Conservation (phyloP, 202 grass and related monocot species). For the Setaria italica region DNA sequence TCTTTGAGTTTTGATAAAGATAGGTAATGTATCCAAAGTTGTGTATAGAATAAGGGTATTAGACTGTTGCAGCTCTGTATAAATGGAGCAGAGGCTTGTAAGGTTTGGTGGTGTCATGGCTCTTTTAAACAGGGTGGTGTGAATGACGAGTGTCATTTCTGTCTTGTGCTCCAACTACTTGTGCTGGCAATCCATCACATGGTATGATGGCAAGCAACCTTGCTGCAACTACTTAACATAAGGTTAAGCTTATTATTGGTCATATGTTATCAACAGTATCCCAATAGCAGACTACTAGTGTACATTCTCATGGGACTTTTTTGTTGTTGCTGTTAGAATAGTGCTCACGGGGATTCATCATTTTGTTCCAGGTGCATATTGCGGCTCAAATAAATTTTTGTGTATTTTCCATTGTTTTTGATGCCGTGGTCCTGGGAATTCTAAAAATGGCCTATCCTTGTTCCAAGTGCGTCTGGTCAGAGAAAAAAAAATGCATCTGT, state of each 20-base stretch:
- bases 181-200: not conserved
- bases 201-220: not conserved
- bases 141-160: not conserved
- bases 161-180: not conserved
- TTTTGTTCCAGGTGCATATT: no score
- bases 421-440: no score
- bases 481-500: not conserved
- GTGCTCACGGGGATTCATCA: no score
- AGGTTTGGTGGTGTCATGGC: not conserved
- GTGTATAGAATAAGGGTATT: not conserved
- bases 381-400: no score
- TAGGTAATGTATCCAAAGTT: not conserved
- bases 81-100: conserved; percentile 7
- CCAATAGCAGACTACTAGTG: no score
- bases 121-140: not conserved
- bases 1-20: not conserved
- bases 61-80: not conserved
- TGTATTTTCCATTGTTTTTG: no score
- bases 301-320: no score
- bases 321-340: no score
- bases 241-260: no score
- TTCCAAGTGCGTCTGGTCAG: no score
- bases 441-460: not conserved
- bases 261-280: no score
- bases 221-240: no score